Evolutionary conservation across 345 rosid species (phyloP), one percentile per base, ranked within the genome.

Genomic region (Geranium brycei): DNA sequence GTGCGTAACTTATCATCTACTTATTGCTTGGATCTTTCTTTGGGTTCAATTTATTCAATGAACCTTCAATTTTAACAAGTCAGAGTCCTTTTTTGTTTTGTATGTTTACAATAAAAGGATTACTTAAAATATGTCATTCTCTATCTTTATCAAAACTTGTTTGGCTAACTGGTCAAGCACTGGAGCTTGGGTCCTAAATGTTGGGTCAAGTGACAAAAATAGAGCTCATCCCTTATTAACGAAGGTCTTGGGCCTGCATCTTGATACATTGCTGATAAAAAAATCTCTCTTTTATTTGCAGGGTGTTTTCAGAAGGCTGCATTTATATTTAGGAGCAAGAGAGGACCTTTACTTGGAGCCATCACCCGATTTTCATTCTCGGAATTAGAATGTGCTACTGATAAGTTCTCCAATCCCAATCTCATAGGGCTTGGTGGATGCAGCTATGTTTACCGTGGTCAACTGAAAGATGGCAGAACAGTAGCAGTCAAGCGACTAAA

Each of bases 371-470:
- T 85, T 77, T 76, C 89, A 3, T 90, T 85, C 74, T 41, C 79
- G 71, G 96, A 85, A 64, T 67, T 90, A 79, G 92, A 86, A 70
- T 59, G 71, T 72, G 92, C 95, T 65, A 93, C 97, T 15, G 62
- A 85, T 61, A 88, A 82, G 67, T 93, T 93, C 76, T 84, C 91
- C 61, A 70, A 71, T 79, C 79, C 83, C 67, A 88, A 72, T 65
- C 76, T 88, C 10, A 82, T 90, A 73, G 99, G 96, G 62, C 86
- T 80, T 30, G 97, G 99, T 17, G 97, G 96, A 77, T 85, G 95
- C 76, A 90, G 99, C 69, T 80, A 77, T 30, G 99, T 90, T 4
- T 93, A 87, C 65, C 85, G 77, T 19, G 99, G 97, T 35, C 86
- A 80, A 80, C 96, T 93, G 41, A 85, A 65, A 76, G 91, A 85